Evolutionary conservation across 1,139 yeast species (phyloP).

Genomic region (Ashbya aceris): DNA sequence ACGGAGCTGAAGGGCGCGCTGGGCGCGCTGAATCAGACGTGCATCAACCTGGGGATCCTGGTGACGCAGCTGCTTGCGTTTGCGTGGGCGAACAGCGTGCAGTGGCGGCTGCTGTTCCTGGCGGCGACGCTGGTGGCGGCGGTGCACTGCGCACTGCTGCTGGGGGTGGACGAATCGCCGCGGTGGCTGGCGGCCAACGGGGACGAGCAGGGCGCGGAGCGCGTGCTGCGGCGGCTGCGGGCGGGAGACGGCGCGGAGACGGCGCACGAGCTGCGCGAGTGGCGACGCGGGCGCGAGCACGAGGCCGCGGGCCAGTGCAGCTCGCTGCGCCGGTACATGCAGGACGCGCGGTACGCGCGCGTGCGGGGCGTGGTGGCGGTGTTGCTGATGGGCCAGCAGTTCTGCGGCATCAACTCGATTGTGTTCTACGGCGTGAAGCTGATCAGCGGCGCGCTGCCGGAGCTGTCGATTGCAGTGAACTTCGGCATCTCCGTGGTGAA

Average conservation of each 20-base stretch:
- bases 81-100: constrained; percentile 49
- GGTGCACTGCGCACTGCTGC: constrained; percentile 37
- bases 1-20: constrained; percentile 56
- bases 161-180: constrained; percentile 67
- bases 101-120: constrained; percentile 65
- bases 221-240: constrained; percentile 30
- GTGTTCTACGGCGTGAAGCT: constrained; percentile 88
- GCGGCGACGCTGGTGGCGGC: constrained; percentile 50
- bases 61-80: constrained; percentile 69
- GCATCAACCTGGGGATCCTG: constrained; percentile 76
- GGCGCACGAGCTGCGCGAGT: constrained; percentile 30
- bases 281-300: constrained; percentile 13
- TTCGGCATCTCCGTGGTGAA: constrained; percentile 67
- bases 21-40: constrained; percentile 83
- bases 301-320: neutral
- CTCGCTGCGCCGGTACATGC: constrained; percentile 38
- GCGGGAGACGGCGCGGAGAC: constrained; percentile 21
- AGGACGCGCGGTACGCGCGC: constrained; percentile 41
- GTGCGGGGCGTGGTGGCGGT: constrained; percentile 63
- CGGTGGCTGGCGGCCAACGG: constrained; percentile 55
- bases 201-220: constrained; percentile 31
- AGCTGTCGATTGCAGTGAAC: constrained; percentile 59
- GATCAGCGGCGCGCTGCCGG: constrained; percentile 54
- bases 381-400: constrained; percentile 78
- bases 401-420: constrained; percentile 86